phyloP scores from a whole-genome alignment of 306 rosid genomes.

The Fragaria nilgerrensis region DNA sequence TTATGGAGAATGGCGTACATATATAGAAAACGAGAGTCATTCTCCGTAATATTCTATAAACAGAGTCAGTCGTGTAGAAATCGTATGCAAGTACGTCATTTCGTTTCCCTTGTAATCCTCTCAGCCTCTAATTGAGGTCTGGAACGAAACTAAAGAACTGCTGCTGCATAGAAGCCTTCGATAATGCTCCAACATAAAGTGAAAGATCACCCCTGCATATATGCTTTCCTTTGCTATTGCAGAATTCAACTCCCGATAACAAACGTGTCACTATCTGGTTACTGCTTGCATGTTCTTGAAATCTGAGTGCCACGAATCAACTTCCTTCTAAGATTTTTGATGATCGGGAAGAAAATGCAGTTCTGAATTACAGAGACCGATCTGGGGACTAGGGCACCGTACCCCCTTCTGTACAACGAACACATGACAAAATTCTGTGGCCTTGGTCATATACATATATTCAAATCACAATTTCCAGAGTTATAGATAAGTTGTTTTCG shows the following conservation, averaged over 20 bases:
- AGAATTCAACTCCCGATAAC: not conserved
- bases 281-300: not conserved
- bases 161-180: not conserved
- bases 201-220: slow-evolving; percentile 1
- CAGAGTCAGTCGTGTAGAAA: not conserved
- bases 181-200: not conserved
- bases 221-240: not conserved
- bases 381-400: not conserved
- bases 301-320: not conserved
- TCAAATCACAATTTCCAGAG: slow-evolving; percentile 15
- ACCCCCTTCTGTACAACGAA: not conserved
- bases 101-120: not conserved
- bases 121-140: not conserved
- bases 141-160: not conserved
- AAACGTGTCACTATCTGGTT: not conserved
- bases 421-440: not conserved
- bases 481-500: slow-evolving; percentile 5
- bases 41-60: not conserved
- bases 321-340: not conserved
- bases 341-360: not conserved
- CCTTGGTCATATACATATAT: not conserved
- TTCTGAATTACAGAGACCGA: not conserved
- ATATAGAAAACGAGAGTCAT: not conserved
- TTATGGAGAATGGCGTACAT: not conserved
- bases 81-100: slow-evolving; percentile 7